Evolutionary conservation across 2,329 filamentous ascomycete species (phyloP).

Genomic region (Botrytis galanthina): DNA sequence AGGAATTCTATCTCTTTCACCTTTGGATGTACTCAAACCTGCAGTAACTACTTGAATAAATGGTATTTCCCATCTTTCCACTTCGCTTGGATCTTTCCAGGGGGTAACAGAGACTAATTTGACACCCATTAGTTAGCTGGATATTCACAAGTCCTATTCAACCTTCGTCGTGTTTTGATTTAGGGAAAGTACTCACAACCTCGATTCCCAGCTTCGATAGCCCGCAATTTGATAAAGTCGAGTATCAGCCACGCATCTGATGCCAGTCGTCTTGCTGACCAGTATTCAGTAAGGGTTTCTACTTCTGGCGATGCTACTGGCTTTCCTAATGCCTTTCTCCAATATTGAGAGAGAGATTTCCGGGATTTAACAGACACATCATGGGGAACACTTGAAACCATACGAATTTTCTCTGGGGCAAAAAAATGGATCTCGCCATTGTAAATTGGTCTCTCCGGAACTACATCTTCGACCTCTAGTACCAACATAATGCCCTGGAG

Average conservation of each 20-base stretch:
- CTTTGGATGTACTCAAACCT: not conserved
- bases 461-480: not conserved
- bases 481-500: not conserved
- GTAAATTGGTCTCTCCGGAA: conserved; percentile 1
- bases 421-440: not conserved
- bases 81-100: not conserved
- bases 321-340: not conserved
- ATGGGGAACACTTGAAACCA: not conserved
- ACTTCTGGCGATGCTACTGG: no score
- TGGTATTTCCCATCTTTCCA: not conserved
- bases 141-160: no score
- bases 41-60: not conserved
- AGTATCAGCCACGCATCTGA: not conserved
- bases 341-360: not conserved
- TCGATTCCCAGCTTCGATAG: not conserved
- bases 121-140: not conserved
- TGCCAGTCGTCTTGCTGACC: not conserved
- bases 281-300: not conserved
- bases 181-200: not conserved
- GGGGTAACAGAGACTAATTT: not conserved
- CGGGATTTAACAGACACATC: not conserved
- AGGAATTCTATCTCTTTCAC: not conserved
- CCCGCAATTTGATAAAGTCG: not conserved
- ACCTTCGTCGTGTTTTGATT: no score
- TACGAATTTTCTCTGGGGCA: not conserved